Evolutionary conservation across 2,329 filamentous ascomycete species (phyloP).

Genomic region (Penicillium paneum): DNA sequence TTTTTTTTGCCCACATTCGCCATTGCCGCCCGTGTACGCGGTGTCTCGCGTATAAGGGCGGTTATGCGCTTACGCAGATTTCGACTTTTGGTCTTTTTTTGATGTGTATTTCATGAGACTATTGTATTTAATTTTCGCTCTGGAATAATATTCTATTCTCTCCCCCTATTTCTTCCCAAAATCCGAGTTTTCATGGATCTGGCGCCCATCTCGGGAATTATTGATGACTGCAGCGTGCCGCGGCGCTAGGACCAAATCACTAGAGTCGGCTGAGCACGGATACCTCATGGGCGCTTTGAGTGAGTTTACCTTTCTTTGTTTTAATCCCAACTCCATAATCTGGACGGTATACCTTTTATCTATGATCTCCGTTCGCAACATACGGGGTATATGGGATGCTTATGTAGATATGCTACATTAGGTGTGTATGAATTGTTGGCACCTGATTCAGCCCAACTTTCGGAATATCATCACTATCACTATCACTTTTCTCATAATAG

Average conservation of each 20-base stretch:
- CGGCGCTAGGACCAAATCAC: conserved; percentile 11
- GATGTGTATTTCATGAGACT: not conserved
- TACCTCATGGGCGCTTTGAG: conserved; percentile 3
- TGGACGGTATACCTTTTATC: too few relatives aligned
- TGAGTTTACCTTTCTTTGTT: conserved; percentile 1
- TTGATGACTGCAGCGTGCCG: conserved; percentile 14
- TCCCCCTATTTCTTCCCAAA: not conserved
- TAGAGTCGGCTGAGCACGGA: conserved; percentile 11
- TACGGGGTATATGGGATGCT: too few relatives aligned
- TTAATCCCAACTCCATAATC: not conserved
- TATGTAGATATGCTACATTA: not conserved
- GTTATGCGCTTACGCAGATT: conserved; percentile 7
- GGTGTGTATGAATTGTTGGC: not conserved
- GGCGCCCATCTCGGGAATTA: conserved; percentile 9
- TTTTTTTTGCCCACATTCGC: conserved; percentile 2
- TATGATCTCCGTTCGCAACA: too few relatives aligned
- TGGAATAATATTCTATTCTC: not conserved
- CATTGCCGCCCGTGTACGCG: conserved; percentile 7
- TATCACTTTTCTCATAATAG: not conserved
- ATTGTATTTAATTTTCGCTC: not conserved
- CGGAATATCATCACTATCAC: not conserved
- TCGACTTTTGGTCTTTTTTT: not conserved
- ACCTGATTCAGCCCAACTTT: not conserved
- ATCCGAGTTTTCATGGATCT: not conserved
- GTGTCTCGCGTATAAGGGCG: conserved; percentile 6